Evolutionary conservation across 768 basidiomycete genomes (phyloP).

Genomic region (Trametes cingulata): DNA sequence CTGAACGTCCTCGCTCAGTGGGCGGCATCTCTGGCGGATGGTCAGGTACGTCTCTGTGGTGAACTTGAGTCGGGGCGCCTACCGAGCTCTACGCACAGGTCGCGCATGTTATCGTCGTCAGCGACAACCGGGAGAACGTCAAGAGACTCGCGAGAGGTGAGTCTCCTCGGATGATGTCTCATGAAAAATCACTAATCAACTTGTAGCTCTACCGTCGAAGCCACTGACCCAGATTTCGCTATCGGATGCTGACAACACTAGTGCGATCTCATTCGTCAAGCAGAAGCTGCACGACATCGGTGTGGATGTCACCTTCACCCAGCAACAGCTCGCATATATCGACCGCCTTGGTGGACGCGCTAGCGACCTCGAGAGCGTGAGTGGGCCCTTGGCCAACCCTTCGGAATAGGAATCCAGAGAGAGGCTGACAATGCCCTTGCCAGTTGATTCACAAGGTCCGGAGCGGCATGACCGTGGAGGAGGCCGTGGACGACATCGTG

Average conservation of each 20-base stretch:
- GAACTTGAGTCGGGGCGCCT: neutral
- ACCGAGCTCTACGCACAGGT: slow-evolving; percentile 44
- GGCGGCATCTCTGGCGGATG: slow-evolving; percentile 81
- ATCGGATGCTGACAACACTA: slow-evolving; percentile 81
- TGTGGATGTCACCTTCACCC: slow-evolving; percentile 52
- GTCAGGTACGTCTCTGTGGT: slow-evolving; percentile 49
- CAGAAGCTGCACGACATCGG: slow-evolving; percentile 69
- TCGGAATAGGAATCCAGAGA: too few species aligned
- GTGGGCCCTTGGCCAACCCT: slow-evolving; percentile 36
- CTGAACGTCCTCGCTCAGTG: slow-evolving; percentile 78
- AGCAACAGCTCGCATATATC: slow-evolving; percentile 57
- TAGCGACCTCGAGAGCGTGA: slow-evolving; percentile 82
- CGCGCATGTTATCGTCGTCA: slow-evolving; percentile 89
- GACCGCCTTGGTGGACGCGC: slow-evolving; percentile 86
- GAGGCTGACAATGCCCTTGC: neutral
- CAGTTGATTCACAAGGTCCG: slow-evolving; percentile 87
- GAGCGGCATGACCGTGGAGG: slow-evolving; percentile 67
- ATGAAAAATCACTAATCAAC: neutral
- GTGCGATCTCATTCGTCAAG: slow-evolving; percentile 78
- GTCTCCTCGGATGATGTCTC: slow-evolving; percentile 8
- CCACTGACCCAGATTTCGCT: slow-evolving; percentile 78
- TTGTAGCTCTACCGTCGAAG: slow-evolving; percentile 76
- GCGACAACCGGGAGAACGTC: slow-evolving; percentile 85
- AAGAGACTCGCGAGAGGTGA: slow-evolving; percentile 82
- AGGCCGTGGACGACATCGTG: slow-evolving; percentile 91